These are phyloP conservation scores for Trichophyton simii DNA, from an alignment of 2,329 filamentous ascomycete genomes.

Conservation along the genomic window DNA sequence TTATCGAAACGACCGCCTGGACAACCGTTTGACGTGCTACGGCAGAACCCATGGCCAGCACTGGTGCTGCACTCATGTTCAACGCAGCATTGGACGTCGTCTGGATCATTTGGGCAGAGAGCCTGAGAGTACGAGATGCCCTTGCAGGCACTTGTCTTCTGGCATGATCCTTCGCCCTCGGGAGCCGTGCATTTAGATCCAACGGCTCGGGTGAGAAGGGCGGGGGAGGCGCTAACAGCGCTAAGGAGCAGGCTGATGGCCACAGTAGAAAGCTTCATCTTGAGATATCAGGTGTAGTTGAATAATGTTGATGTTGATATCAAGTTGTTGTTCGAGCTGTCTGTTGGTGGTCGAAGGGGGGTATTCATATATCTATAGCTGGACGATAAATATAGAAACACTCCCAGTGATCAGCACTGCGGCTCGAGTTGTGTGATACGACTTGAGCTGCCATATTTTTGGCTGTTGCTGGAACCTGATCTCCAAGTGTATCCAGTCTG, in stretches of 20 bases:
- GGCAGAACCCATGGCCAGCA: not conserved
- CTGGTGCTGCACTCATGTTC: not conserved
- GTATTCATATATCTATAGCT: too few relatives aligned
- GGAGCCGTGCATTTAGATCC: not conserved
- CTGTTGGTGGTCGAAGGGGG: not conserved
- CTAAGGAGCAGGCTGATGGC: not conserved
- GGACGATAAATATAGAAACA: too few relatives aligned
- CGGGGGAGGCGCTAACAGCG: not conserved
- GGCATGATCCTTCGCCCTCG: not conserved
- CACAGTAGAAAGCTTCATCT: not conserved
- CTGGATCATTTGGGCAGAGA: not conserved
- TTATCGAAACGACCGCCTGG: not conserved
- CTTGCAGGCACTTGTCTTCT: not conserved
- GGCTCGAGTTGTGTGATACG: too few relatives aligned
- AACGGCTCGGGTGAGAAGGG: not conserved
- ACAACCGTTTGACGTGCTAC: not conserved
- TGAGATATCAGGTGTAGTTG: not conserved
- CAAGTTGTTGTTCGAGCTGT: not conserved
- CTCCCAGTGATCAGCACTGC: too few relatives aligned
- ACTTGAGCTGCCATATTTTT: too few relatives aligned
- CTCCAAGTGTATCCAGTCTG: too few relatives aligned
- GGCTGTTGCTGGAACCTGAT: too few relatives aligned
- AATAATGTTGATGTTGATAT: not conserved
- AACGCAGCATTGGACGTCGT: not conserved
- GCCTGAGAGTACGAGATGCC: not conserved